A percentile compares a stretch with the other conserved stretches of the same genome.
These are phyloP conservation scores for Elongisporangium prolatum DNA, from an alignment of 352 stramenopile genomes.

Conservation along the genomic window DNA sequence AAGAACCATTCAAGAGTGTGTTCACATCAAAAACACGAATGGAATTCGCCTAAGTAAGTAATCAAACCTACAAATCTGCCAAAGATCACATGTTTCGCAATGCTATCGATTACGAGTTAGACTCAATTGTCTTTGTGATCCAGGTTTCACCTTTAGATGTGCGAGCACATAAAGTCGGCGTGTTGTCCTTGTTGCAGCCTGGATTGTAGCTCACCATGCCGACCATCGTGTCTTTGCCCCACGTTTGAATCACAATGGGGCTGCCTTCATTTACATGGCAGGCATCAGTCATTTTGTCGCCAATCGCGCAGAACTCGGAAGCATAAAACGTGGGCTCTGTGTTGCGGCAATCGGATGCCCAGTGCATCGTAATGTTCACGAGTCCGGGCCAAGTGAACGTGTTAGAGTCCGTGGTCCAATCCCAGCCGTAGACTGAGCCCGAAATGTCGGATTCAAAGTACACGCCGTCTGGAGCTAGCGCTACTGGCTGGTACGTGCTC, in stretches of 20 bases:
- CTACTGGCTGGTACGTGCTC: background rate
- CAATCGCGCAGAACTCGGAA: background rate
- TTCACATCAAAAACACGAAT: too few relatives aligned
- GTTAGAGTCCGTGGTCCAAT: background rate
- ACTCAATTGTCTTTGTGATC: background rate
- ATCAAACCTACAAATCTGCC: too few relatives aligned
- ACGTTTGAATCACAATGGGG: background rate
- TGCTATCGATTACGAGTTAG: background rate
- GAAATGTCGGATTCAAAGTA: background rate
- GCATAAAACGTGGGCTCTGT: background rate
- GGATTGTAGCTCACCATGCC: background rate
- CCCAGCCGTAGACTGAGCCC: background rate
- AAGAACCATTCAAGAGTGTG: too few relatives aligned
- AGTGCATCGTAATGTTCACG: background rate
- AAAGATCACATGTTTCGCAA: too few relatives aligned
- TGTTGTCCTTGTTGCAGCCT: background rate
- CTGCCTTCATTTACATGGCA: background rate
- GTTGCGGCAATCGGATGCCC: background rate
- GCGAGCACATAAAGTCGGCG: background rate
- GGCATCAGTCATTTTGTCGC: background rate
- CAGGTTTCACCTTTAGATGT: background rate
- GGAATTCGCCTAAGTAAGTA: too few relatives aligned
- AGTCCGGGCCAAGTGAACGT: background rate
- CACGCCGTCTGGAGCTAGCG: background rate
- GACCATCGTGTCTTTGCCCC: background rate